A percentile compares a stretch with the other conserved stretches of the same genome.
Evolutionary conservation across 2,329 filamentous ascomycete genomes (phyloP).

Genomic region (Davidsoniella virescens): DNA sequence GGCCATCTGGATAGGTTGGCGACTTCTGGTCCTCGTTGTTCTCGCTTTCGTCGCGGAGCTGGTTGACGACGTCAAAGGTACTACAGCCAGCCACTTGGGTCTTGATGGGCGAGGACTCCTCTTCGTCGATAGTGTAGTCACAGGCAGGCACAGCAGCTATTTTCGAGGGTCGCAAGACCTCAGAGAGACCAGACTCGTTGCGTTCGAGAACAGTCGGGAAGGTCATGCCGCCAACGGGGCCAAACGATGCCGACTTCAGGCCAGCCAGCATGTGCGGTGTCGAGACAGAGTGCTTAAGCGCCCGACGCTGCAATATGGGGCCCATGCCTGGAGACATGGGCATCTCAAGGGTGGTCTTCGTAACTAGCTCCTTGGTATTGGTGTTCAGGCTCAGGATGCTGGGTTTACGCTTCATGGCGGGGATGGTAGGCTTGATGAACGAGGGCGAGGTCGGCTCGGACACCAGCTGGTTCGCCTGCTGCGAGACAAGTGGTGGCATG

Average conservation of each 20-base stretch:
- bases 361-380: slow-evolving; percentile 39
- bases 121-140: slow-evolving; percentile 23
- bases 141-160: slow-evolving; percentile 18
- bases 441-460: slow-evolving; percentile 57
- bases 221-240: slow-evolving; percentile 45
- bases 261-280: slow-evolving; percentile 50
- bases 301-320: slow-evolving; percentile 44
- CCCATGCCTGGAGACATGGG: slow-evolving; percentile 38
- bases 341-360: slow-evolving; percentile 33
- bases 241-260: slow-evolving; percentile 42
- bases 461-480: slow-evolving; percentile 25
- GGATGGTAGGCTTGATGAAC: slow-evolving; percentile 67
- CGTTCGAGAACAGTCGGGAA: slow-evolving; percentile 44
- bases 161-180: slow-evolving; percentile 37
- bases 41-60: slow-evolving; percentile 43
- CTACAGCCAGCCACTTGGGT: slow-evolving; percentile 45
- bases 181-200: slow-evolving; percentile 43
- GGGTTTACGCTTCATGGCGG: slow-evolving; percentile 54
- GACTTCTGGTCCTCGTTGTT: slow-evolving; percentile 67
- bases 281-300: slow-evolving; percentile 51
- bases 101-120: slow-evolving; percentile 42
- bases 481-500: slow-evolving; percentile 41
- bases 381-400: slow-evolving; percentile 68
- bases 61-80: slow-evolving; percentile 30
- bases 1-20: slow-evolving; percentile 66